Base-by-base conservation (phyloP, 306 rosid species). In the Cucumis sativus region DNA sequence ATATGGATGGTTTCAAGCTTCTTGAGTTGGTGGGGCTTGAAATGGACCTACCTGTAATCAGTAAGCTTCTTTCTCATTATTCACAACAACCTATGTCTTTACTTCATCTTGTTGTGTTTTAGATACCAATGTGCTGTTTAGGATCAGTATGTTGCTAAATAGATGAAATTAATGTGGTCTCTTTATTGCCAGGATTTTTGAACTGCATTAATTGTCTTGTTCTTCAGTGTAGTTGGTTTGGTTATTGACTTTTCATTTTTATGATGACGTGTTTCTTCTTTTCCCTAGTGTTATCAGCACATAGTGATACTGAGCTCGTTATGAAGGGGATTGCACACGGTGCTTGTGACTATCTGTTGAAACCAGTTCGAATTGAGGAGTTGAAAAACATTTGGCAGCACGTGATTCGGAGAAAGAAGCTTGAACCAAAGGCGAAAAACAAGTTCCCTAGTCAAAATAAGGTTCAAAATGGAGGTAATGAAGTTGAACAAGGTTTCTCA, bases 1-100 rank as follows among this genome's bases (percentile, higher is more conserved):
- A 88, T 81, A 91, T 93, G 89, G 96, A 93, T 80, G 98, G 98
- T 47, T 93, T 93, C 74, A 85, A 90, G 91, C 94, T 91, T 16
- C 97, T 93, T 82, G 90, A 90, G 84, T 84, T 63, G 15, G 86
- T 91, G 77, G 97, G 91, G 75, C 96, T 87, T 73, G 98, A 91
- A 76, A 93, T 88, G 97, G 96, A 93, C 88, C 84, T 93, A 43
- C 97, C 98, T 41, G 92, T 93, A 35, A 91, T 93, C 43, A 93
- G 97, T 93, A 87, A 87, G 96, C 79, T 70, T 76, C 47, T 65
- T 65, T 28, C 47, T 63, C 77, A 70, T 80, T 70, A 25, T 15
- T 23, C 28, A 75, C n/a, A 23, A 52, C 23, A 62, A 28, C 77
- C 47, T 63, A 8, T 41, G 77, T 8, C 62, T 41, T 49, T 55